Base-by-base conservation (phyloP, 2,329 filamentous ascomycete genomes). In the Calycina herbarum region DNA sequence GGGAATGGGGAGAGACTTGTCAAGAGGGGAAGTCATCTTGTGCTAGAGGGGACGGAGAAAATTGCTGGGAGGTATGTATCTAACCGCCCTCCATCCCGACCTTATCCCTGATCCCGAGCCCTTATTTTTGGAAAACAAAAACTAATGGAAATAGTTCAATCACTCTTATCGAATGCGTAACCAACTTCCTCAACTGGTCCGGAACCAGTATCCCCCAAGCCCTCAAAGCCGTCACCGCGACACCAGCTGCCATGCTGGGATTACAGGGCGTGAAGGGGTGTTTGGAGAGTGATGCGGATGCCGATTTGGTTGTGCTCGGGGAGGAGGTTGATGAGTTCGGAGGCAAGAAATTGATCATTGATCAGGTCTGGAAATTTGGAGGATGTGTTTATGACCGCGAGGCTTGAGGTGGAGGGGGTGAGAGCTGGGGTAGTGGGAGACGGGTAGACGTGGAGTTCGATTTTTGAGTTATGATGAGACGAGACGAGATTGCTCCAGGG, bases 161-260 rank as follows among this genome's bases (percentile, higher is more conserved):
- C 62, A 89, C 89, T 6, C 82, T 96, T n/a, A 84, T 94, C 51
- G 90, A 94, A 72, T 95, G 92, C 72, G 87, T 94, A 63, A 90
- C 88, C 74, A 95, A 95, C 77, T 94, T 95, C 76, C 81, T 92
- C 71, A 84, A 84, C 66, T 94, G 89, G 89, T 89, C 89, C 1
- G 89, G 89, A 15, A 84, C 86, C 5, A 83, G 82, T 42, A 83
- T 94, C 42, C 86, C 90, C 0, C 84, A 89, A 73, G 91, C 89
- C 1, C 78, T 95, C 57, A 85, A 84, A 68, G 85, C 90, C 8
- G 92, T 94, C 35, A 95, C 92, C 0, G 81, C 85, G 40, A 93
- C 91, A 0, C 92, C 92, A 0, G 91, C 92, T 1, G 84, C 82
- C 59, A 92, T 95, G 90, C 79, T 95, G 20, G 89, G 89, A 0